These are phyloP conservation scores for Saturnispora diversa DNA, from an alignment of 805 yeast species.

Conservation along the genomic window DNA sequence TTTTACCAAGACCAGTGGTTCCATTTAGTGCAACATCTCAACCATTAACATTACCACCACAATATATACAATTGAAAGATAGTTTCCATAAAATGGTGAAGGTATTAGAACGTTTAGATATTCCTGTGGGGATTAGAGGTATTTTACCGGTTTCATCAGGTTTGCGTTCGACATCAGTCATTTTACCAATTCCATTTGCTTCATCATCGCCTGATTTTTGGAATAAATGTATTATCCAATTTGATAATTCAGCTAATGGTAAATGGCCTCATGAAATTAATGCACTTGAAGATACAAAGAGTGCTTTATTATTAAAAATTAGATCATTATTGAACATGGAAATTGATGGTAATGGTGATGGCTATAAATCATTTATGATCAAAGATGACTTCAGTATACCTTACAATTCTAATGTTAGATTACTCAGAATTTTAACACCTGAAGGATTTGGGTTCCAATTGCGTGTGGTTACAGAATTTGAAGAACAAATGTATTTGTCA, in stretches of 20 bases:
- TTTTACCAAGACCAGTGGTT: conserved; percentile 52
- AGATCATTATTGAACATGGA: conserved; percentile 35
- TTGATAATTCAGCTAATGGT: conserved; percentile 64
- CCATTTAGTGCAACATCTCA: conserved; percentile 49
- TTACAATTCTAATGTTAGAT: conserved; percentile 48
- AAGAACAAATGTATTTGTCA: conserved; percentile 63
- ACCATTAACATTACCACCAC: conserved; percentile 35
- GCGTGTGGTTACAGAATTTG: conserved; percentile 75
- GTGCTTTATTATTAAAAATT: conserved; percentile 77
- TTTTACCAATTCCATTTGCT: conserved; percentile 79
- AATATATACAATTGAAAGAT: conserved; percentile 36
- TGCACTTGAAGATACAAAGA: conserved; percentile 81
- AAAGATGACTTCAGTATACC: conserved; percentile 60
- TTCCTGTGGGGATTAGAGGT: conserved; percentile 68
- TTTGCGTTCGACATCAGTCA: conserved; percentile 65
- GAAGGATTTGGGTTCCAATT: conserved; percentile 84
- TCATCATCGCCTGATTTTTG: conserved; percentile 66
- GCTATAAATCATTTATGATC: conserved; percentile 51
- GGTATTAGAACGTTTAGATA: conserved; percentile 35
- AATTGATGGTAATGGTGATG: conserved; percentile 31
- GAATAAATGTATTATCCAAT: conserved; percentile 74
- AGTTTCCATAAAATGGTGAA: conserved; percentile 48
- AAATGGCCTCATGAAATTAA: conserved; percentile 92
- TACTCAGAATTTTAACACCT: conserved; percentile 65
- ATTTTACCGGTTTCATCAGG: conserved; percentile 68